Evolutionary conservation across 2,329 filamentous ascomycete species (phyloP), one percentile per base, ranked within the genome.

Genomic region (Ophiostoma australiae): DNA sequence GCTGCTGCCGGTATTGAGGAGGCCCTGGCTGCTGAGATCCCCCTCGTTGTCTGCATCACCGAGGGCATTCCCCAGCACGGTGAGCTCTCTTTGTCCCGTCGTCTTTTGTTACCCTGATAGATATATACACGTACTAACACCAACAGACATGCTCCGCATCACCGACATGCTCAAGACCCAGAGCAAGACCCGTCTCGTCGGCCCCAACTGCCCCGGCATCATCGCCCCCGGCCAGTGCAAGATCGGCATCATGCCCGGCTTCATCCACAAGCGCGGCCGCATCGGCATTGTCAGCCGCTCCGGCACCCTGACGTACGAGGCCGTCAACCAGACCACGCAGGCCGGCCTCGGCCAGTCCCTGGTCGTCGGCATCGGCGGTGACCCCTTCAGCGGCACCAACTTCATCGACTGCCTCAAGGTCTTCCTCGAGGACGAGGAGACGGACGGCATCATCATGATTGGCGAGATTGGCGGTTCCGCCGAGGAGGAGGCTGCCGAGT

Each of bases 371-470:
- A 98, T 99, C 78, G 95, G 95, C 75, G 95, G 95, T 84, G 95
- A 99, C 84, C 95, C 95, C 77, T 99, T 99, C 87, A 94, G 91
- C 78, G 95, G 95, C 77, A 98, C 95, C 83, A 98, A 97, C 89
- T 99, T 98, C 86, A 98, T 99, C 83, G 95, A 99, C 88, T 97
- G 94, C 87, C 87, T 99, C 77, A 91, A 92, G 80, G 93, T 98
- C 80, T 99, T 99, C 89, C 89, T 97, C 77, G 86, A 96, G 82
- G 95, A 99, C 81, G 87, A 91, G 81, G 93, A 97, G 85, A 99
- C 95, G 55, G 95, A 99, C 80, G 95, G 95, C 80, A 97, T 99
- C 84, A 97, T 99, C 85, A 97, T 99, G 95, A 98, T 99, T 81
- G 95, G 95, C 80, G 95, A 98, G 86, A 98, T 99, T 80, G 95